These are phyloP conservation scores for Helminthosporium solani DNA, from an alignment of 2,329 filamentous ascomycete genomes.

Conservation along the genomic window DNA sequence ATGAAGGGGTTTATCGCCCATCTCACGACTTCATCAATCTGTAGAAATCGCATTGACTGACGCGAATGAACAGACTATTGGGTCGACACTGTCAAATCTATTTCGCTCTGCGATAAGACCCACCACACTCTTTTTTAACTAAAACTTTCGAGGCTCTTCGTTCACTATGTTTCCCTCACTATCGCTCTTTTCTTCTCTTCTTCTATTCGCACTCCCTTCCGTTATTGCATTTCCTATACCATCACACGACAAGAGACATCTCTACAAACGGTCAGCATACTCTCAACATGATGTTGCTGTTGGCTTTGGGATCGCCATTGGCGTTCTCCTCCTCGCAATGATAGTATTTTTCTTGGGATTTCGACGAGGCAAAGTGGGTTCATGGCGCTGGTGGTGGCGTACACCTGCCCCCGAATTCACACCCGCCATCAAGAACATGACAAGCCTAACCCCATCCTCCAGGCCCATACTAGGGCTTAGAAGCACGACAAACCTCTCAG, in stretches of 20 bases:
- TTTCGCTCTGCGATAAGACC: not conserved
- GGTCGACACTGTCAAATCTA: not conserved
- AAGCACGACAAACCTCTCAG: not conserved
- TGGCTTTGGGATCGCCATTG: constrained; percentile 8
- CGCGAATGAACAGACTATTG: not conserved
- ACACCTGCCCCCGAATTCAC: not conserved
- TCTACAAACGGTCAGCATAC: constrained; percentile 4
- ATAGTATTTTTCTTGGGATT: constrained; percentile 9
- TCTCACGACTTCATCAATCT: not conserved
- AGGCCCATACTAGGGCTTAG: not conserved
- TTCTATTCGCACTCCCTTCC: constrained; percentile 1
- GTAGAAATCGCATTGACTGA: not conserved
- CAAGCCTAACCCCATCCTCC: not conserved
- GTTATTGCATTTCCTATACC: constrained; percentile 5
- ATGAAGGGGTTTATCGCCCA: not conserved
- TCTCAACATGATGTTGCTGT: constrained; percentile 2
- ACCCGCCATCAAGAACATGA: not conserved
- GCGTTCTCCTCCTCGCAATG: not conserved
- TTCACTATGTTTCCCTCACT: constrained; percentile 1
- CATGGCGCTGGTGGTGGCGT: constrained; percentile 9
- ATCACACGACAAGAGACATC: not conserved
- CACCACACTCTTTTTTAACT: not conserved
- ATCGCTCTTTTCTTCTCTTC: not conserved
- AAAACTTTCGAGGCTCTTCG: not conserved
- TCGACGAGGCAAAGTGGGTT: constrained; percentile 5